Percentiles rank a stretch among this genome's conserved stretches.
phyloP scores from a whole-genome alignment of 2,329 filamentous ascomycete species.

The Aspergillus fumigatiaffinis region DNA sequence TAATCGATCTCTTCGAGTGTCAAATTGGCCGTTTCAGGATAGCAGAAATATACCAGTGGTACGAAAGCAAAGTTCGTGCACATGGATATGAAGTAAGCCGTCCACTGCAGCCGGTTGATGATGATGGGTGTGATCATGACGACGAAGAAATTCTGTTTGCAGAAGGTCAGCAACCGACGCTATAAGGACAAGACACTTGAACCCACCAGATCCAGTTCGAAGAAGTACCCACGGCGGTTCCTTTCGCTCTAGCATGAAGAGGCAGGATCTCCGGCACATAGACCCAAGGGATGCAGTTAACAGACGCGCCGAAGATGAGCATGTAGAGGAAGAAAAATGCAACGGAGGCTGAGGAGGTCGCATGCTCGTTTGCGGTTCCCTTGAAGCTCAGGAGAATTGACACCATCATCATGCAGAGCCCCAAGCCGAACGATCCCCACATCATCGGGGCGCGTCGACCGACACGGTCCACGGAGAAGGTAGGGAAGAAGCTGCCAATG shows the following conservation, averaged over 20 bases:
- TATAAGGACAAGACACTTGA: neutral
- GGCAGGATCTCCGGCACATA: slow-evolving; percentile 50
- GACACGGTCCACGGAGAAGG: slow-evolving; percentile 44
- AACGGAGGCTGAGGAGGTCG: slow-evolving; percentile 44
- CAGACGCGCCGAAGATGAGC: slow-evolving; percentile 42
- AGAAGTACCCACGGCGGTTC: slow-evolving; percentile 38
- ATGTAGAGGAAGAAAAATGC: slow-evolving; percentile 48
- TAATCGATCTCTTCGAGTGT: slow-evolving; percentile 44
- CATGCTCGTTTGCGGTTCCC: slow-evolving; percentile 20
- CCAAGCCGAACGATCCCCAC: slow-evolving; percentile 4
- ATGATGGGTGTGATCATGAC: slow-evolving; percentile 35
- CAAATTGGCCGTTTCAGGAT: slow-evolving; percentile 41
- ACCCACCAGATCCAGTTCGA: slow-evolving; percentile 44
- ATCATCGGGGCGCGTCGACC: slow-evolving; percentile 40
- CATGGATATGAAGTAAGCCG: slow-evolving; percentile 37
- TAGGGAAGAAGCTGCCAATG: slow-evolving; percentile 40
- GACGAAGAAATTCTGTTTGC: slow-evolving; percentile 42
- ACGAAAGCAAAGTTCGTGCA: slow-evolving; percentile 31
- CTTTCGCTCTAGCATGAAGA: slow-evolving; percentile 47
- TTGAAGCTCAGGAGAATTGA: no score
- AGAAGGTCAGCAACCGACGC: neutral
- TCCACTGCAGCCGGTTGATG: slow-evolving; percentile 31
- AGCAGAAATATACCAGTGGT: slow-evolving; percentile 43
- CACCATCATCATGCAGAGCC: no score
- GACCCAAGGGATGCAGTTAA: slow-evolving; percentile 50